These are phyloP conservation scores for Metschnikowia amazonensis DNA, from an alignment of 805 yeast genomes.

Conservation along the genomic window DNA sequence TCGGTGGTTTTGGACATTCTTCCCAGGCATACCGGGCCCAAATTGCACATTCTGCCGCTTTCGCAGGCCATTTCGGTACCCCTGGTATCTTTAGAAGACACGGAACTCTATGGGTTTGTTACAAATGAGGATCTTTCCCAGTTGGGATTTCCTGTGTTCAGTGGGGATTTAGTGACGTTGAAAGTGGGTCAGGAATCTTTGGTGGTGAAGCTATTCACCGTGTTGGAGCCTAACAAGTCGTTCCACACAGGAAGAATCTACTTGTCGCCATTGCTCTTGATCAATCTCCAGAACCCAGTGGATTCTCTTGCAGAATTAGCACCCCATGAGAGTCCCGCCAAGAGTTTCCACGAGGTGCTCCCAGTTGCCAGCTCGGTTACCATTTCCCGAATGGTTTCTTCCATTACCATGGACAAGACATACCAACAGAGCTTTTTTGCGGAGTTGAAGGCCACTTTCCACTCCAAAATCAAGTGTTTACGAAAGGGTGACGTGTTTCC, in stretches of 20 bases:
- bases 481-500: conserved; percentile 68
- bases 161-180: conserved; percentile 60
- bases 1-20: conserved; percentile 21
- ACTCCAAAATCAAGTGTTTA: conserved; percentile 54
- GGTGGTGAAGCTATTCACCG: conserved; percentile 48
- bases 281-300: conserved; percentile 43
- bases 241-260: conserved; percentile 41
- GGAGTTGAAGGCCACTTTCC: conserved; percentile 61
- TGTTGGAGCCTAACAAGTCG: conserved; percentile 56
- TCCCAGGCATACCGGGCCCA: background rate
- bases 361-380: conserved; percentile 61
- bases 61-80: conserved; percentile 26
- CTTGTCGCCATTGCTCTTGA: conserved; percentile 58
- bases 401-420: conserved; percentile 60
- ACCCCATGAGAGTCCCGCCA: conserved; percentile 11
- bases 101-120: conserved; percentile 38
- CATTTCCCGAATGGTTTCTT: conserved; percentile 64
- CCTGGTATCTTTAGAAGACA: conserved; percentile 29
- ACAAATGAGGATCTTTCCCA: conserved; percentile 47
- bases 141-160: conserved; percentile 54
- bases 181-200: conserved; percentile 9
- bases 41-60: conserved; percentile 27
- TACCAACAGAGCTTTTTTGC: conserved; percentile 59
- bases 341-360: conserved; percentile 25
- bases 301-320: conserved; percentile 19